Evolutionary conservation across 495 filamentous ascomycete genomes (phyloP), one percentile per base, ranked within the genome.

Genomic region (Xylaria longipes): DNA sequence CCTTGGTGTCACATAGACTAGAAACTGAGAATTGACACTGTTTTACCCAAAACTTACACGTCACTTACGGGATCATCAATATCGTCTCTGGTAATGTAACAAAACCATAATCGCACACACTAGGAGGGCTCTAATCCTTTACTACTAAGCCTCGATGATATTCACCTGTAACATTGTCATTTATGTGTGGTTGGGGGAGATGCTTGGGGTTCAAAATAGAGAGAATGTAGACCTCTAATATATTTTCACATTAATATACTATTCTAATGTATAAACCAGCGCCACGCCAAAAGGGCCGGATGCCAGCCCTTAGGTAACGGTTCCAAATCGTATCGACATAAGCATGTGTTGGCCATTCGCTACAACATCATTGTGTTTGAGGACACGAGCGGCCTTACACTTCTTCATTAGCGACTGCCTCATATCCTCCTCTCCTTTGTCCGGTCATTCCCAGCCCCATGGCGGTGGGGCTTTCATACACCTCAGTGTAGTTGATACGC

Each of bases 381-480:
- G 27, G 46, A 50, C 37, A 20, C 9, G 46, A n/a, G 15, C 3
- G 25, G 29, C 17, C 43, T 48, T 65, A 80, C 22, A 84, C 83
- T 72, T 84, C 84, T 17, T 84, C 81, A 17, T 68, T 80, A 11
- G 82, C 78, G 29, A 87, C 84, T 11, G 76, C 79, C 70, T 87
- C 84, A 70, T 87, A 87, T 2, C 79, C 83, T 11, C 78, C 82
- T 65, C 76, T 72, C 54, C 80, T 75, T 20, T 75, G 73, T 48
- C 80, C 73, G 25, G 72, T 76, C 27, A 81, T 64, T 41, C 77
- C 68, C 0, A 77, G 41, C 20, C 77, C 77, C 87, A 92, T 92
- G 63, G 89, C 85, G 31, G 84, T 78, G 7, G 95, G 96, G 6
- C 89, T 88, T 76, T 97, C 95, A 82, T 97, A 99, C 86, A 98